Percentiles rank a stretch among this genome's conserved stretches.
Evolutionary conservation across 176 grass and related monocot species (phyloP).

Genomic region (Zizania latifolia): DNA sequence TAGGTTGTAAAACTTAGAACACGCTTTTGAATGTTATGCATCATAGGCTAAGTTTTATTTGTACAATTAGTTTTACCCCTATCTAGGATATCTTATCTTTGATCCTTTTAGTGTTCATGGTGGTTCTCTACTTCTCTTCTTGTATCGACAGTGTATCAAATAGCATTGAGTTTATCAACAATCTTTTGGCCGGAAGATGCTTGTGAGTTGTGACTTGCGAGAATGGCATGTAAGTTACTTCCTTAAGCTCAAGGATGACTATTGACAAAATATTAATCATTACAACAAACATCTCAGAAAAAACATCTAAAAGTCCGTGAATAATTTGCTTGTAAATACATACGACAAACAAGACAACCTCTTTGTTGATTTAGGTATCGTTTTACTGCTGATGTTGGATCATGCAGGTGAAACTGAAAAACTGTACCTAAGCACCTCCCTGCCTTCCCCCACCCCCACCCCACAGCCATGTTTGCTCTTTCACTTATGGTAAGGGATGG

Average conservation of each 20-base stretch:
- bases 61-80: no score
- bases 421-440: constrained; percentile 43
- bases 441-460: no score
- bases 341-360: constrained; percentile 21
- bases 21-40: no score
- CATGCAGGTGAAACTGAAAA: constrained; percentile 40
- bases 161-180: no score
- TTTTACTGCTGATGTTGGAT: constrained; percentile 28
- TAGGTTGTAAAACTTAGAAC: no score
- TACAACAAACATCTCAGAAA: constrained; percentile 30
- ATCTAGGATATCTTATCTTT: no score
- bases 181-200: no score
- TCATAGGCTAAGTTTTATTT: no score
- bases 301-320: constrained; percentile 23
- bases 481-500: constrained; percentile 18
- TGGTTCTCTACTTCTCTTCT: no score
- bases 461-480: constrained; percentile 4
- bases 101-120: no score
- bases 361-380: constrained; percentile 16
- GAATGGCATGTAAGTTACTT: constrained; percentile 1
- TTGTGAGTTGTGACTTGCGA: no score
- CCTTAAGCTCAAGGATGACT: constrained; percentile 26
- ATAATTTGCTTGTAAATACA: constrained; percentile 47
- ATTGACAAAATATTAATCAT: constrained; percentile 45
- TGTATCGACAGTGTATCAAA: no score